These are phyloP conservation scores for Tulasnella sp. DNA, from an alignment of 768 basidiomycete genomes.

Conservation along the genomic window DNA sequence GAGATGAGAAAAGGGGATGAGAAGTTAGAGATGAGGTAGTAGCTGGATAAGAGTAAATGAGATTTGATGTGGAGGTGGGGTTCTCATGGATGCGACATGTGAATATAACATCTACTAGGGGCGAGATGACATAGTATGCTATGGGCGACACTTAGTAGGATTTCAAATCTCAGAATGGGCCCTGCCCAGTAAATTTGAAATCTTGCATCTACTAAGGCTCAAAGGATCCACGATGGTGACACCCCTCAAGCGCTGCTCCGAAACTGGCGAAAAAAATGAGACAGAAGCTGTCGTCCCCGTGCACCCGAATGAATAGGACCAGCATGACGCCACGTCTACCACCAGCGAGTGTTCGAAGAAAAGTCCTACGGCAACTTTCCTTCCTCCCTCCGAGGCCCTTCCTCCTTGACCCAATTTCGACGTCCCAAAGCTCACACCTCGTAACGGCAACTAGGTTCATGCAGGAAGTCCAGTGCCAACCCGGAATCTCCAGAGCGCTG, in stretches of 20 bases:
- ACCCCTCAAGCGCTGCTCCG: slow-evolving; percentile 69
- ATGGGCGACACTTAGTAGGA: too few relatives aligned
- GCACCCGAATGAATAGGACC: slow-evolving; percentile 77
- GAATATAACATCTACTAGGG: too few relatives aligned
- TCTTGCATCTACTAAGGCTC: background rate
- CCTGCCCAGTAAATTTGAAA: too few relatives aligned
- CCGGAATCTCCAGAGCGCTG: slow-evolving; percentile 77
- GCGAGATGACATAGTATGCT: too few relatives aligned
- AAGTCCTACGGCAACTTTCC: slow-evolving; percentile 51
- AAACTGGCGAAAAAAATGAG: slow-evolving; percentile 49
- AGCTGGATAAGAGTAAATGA: too few relatives aligned
- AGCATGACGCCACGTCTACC: slow-evolving; percentile 57
- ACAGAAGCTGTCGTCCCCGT: slow-evolving; percentile 75
- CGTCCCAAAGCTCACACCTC: slow-evolving; percentile 3
- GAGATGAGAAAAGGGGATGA: too few relatives aligned
- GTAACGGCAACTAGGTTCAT: slow-evolving; percentile 73
- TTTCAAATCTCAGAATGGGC: too few relatives aligned
- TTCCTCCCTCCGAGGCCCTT: slow-evolving; percentile 59
- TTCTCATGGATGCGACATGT: too few relatives aligned
- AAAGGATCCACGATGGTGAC: slow-evolving; percentile 94
- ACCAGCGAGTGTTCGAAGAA: slow-evolving; percentile 50
- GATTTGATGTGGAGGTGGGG: too few relatives aligned
- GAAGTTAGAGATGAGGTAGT: too few relatives aligned
- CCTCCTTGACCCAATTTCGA: background rate
- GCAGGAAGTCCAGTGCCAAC: slow-evolving; percentile 80